Evolutionary conservation across 768 basidiomycete genomes (phyloP).

Genomic region (Suillus hirtellus): DNA sequence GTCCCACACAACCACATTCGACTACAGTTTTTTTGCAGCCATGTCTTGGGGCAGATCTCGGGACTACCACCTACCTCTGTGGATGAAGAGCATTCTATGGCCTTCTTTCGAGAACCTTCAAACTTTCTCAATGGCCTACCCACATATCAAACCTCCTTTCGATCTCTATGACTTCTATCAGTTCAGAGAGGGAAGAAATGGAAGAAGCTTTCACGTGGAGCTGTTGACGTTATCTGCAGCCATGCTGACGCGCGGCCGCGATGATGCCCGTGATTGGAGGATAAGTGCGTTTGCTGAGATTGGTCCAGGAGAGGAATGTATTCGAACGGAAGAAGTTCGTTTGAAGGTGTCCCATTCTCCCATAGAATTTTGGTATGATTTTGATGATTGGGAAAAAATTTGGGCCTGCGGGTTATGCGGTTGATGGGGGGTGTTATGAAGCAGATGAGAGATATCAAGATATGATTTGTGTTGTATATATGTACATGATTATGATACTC

Average conservation of each 20-base stretch:
- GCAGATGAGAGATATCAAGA: not conserved
- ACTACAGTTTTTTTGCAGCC: not conserved
- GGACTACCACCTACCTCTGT: not conserved
- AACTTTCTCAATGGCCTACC: not conserved
- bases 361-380: not conserved
- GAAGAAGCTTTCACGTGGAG: not conserved
- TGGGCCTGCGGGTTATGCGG: not conserved
- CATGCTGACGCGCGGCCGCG: not conserved
- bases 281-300: not conserved
- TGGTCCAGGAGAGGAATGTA: not conserved
- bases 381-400: not conserved
- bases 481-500: not conserved
- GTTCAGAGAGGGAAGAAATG: not conserved
- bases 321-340: not conserved
- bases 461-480: not conserved
- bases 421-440: not conserved
- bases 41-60: not conserved
- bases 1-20: not conserved
- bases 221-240: not conserved
- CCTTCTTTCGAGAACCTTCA: not conserved
- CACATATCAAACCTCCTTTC: not conserved
- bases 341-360: not conserved
- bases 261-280: not conserved
- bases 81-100: not conserved
- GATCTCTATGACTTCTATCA: not conserved